phyloP scores from a whole-genome alignment of 352 stramenopile genomes.

The Globisporangium echinulatum region DNA sequence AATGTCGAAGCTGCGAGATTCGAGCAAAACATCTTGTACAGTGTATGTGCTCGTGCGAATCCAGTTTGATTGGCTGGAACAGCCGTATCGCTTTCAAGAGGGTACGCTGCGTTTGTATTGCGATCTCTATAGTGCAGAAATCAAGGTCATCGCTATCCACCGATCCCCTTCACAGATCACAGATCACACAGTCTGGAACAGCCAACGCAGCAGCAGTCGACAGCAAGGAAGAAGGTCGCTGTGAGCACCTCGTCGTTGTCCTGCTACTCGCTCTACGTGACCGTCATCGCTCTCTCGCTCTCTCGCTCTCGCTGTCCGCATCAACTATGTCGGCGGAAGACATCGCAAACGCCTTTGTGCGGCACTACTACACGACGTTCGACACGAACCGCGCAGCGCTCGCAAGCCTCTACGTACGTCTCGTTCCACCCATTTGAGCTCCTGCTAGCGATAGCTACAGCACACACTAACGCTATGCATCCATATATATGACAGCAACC shows the following conservation, averaged over 20 bases:
- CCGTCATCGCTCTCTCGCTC: constrained; percentile 3
- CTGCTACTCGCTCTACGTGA: not conserved
- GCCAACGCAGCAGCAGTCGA: not conserved
- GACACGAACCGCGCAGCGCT: constrained; percentile 72
- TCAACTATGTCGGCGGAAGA: constrained; percentile 76
- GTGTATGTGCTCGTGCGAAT: not conserved
- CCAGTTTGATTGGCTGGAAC: not conserved
- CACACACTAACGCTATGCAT: not conserved
- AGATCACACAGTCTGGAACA: not conserved
- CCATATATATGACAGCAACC: constrained; percentile 36
- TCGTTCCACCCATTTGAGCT: not conserved
- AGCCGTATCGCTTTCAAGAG: not conserved
- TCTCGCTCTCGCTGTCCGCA: constrained; percentile 1
- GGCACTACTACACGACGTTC: constrained; percentile 87
- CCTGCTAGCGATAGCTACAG: not conserved
- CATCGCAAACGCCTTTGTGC: constrained; percentile 79
- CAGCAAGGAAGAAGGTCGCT: not conserved
- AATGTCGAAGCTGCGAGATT: not conserved
- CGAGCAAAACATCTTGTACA: not conserved
- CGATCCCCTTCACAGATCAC: not conserved
- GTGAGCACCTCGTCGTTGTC: not conserved
- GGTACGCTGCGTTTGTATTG: not conserved
- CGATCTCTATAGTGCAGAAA: not conserved
- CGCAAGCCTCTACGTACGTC: constrained; percentile 74
- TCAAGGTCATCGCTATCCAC: not conserved